Evolutionary conservation across 2,329 filamentous ascomycete genomes (phyloP), one percentile per base, ranked within the genome.

Genomic region (Phialophora chinensis): DNA sequence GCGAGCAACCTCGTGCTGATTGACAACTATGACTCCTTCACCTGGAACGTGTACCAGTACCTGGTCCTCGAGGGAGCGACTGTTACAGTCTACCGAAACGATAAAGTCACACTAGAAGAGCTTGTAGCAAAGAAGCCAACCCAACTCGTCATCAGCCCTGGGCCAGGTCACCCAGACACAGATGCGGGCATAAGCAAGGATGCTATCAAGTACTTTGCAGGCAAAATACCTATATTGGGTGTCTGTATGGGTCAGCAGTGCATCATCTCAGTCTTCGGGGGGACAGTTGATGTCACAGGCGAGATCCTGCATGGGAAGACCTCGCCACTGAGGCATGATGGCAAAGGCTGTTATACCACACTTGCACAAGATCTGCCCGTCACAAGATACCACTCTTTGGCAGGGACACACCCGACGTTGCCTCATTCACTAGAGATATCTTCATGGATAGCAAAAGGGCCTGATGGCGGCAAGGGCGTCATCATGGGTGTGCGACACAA

Each of bases 191-290:
- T 99, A 75, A 97, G 93, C 79, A 92, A 92, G 76, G 92, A 92
- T 79, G 93, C 92, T 50, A 97, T 99, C 75, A 85, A 88, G 73
- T 85, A 97, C 78, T 99, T 98, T 78, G 88, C 90, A 33, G 95
- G 95, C 72, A 98, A 97, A 80, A 91, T 99, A 57, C 95, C 95
- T 11, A 88, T 99, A 14, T 87, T 99, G 60, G 95, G 95, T n/a
- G 95, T 99, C 33, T 99, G 95, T 77, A 98, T 99, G 94, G 95
- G 95, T 73, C 90, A 97, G 88, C 95, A 99, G 83, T 99, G 95
- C 79, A 98, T 99, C 71, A 94, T 96, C 76, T 91, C 95, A 62
- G 89, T 92, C 35, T 98, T 96, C 75, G 95, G 95, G 56, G 95
- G 95, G 67, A 88, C 91, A 59, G 95, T 99, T 58, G 90, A 90